A percentile compares a stretch with the other conserved stretches of the same genome.
phyloP scores from a whole-genome alignment of 2,329 filamentous ascomycete species.

The Phialophora tarda region DNA sequence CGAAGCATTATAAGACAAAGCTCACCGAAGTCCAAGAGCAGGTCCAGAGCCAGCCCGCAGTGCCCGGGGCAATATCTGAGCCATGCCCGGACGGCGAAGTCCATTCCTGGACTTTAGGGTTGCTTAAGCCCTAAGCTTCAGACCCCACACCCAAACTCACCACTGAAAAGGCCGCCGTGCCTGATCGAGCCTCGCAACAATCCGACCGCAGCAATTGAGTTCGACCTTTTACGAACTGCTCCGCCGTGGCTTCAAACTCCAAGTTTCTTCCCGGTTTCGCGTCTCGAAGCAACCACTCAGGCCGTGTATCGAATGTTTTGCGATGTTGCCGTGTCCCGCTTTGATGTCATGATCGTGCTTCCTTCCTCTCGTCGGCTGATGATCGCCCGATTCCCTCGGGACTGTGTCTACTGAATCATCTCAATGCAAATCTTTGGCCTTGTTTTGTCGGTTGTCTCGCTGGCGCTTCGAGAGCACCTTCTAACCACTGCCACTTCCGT shows the following conservation, averaged over 20 bases:
- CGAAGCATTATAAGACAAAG: not conserved
- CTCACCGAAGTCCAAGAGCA: not conserved
- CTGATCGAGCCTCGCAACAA: conserved; percentile 15
- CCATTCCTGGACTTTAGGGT: conserved; percentile 7
- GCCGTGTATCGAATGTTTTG: not conserved
- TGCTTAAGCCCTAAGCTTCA: not conserved
- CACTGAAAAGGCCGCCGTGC: not conserved
- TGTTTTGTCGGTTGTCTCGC: conserved; percentile 6
- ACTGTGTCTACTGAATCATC: conserved; percentile 25
- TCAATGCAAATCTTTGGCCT: conserved; percentile 17
- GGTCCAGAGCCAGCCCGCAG: conserved; percentile 5
- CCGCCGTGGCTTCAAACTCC: conserved; percentile 19
- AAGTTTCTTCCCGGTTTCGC: conserved; percentile 18
- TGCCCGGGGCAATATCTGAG: conserved; percentile 9
- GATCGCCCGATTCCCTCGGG: not conserved
- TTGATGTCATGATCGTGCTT: conserved; percentile 16
- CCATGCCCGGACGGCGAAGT: not conserved
- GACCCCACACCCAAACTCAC: not conserved
- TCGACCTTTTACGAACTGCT: conserved; percentile 13
- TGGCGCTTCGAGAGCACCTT: conserved; percentile 19
- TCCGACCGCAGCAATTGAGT: not conserved
- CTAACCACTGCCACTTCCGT: conserved; percentile 15
- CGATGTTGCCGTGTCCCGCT: not conserved
- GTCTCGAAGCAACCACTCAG: conserved; percentile 17
- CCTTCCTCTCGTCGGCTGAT: conserved; percentile 12